Base-by-base conservation (phyloP, 441 rosid genomes). In the Erodium chrysanthum region DNA sequence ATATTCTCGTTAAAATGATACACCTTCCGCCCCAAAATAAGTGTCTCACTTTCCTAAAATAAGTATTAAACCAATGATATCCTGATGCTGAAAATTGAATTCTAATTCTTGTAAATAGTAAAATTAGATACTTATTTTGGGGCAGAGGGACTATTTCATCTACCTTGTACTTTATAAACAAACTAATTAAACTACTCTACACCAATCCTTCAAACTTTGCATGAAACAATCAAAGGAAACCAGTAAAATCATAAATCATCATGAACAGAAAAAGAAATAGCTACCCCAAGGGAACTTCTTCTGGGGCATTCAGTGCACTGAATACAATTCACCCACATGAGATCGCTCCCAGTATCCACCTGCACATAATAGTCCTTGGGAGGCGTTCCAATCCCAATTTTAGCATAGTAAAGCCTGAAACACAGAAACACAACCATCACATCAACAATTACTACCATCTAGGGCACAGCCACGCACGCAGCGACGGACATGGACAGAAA, bases 241-340 rank as follows among this genome's bases (percentile, higher is more conserved):
- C 71, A 22, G 1, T 46, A 62, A n/a, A 48, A 48, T 15, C 56
- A 48, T 15, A 15, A 3, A 54, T 17, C 21, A 17, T n/a, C 29
- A 56, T 54, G 60, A 54, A 54, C 22, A 2, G 60, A 20, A 18
- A 20, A 12, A 6, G 27, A 0, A 56, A 1, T n/a, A 22, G 18
- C 11, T 91, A 93, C 98, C 76, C 96, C 96, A 77, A 94, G 96
- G 63, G 89, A 82, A 86, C 97, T 94, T 75, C 84, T 83, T 74
- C 31, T 84, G 5, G 97, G 98, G 80, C 98, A 94, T 35, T 88
- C 93, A 62, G 62, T 82, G 73, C 98, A 94, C 21, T 88, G 84
- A 18, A 87, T 87, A 66, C 97, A 91, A 76, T 94, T 94, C 5
- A 94, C 97, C 99, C 99, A 94, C 96, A 89, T 89, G 44, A 89